Evolutionary conservation across 257 asterid species (phyloP).

Genomic region (Gentiana straminea): DNA sequence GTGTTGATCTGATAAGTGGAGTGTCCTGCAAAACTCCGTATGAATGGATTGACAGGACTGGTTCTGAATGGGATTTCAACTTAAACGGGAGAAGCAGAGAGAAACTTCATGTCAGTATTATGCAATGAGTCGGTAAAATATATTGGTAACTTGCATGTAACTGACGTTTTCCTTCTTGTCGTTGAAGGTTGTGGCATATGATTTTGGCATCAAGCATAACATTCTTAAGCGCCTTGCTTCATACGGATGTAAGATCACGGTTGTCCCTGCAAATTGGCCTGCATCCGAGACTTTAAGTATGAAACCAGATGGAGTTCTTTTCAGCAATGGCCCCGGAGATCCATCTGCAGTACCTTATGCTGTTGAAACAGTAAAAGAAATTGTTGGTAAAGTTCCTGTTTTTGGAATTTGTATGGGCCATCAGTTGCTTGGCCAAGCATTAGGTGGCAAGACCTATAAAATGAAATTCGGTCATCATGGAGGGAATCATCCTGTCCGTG

Average conservation of each 20-base stretch:
- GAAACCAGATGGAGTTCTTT: constrained; percentile 90
- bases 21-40: constrained; percentile 80
- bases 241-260: constrained; percentile 83
- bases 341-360: constrained; percentile 99
- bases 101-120: constrained; percentile 40
- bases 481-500: constrained; percentile 94
- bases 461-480: constrained; percentile 99
- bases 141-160: constrained; percentile 4
- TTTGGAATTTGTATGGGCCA: constrained; percentile 99
- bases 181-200: constrained; percentile 87
- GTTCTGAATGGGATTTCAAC: constrained; percentile 75
- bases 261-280: constrained; percentile 91
- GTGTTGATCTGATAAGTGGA: constrained; percentile 83
- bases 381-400: constrained; percentile 72
- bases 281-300: constrained; percentile 77
- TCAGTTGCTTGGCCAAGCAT: constrained; percentile 94
- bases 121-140: constrained; percentile 1
- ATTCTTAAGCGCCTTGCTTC: constrained; percentile 87
- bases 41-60: constrained; percentile 63
- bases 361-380: constrained; percentile 67
- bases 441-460: constrained; percentile 93
- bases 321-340: constrained; percentile 97
- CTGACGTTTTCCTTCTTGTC: constrained; percentile 1
- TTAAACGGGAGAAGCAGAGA: constrained; percentile 29
- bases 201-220: constrained; percentile 94